Base-by-base conservation (phyloP, 345 rosid genomes). In the Gossypium stocksii region DNA sequence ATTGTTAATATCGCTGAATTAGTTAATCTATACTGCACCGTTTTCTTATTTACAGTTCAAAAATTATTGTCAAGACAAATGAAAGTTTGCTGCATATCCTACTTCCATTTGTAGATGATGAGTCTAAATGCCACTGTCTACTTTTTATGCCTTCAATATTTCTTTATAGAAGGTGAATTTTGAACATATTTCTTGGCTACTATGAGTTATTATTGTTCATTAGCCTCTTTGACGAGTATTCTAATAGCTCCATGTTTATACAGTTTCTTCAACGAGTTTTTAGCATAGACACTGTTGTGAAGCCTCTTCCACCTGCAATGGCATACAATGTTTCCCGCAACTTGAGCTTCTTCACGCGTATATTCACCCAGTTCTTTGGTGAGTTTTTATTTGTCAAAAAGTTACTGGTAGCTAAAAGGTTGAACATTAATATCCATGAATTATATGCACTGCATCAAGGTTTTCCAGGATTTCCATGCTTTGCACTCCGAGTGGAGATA, bases 301-400 rank as follows among this genome's bases (percentile, higher is more conserved):
- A 94, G 88, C 98, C 97, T 74, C 97, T 94, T 82, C 98, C 98
- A 64, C 97, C 95, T 66, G 74, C 90, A 27, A 85, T 91, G 95
- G 97, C 92, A 6, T 92, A 86, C 82, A 94, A 89, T 11, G 93
- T 82, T 70, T 90, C 98, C 61, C 93, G 97, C 68, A 94, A 92
- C 84, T 86, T 94, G 89, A 87, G 88, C 88, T 94, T 94, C 89
- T 92, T 94, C 86, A 89, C 90, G 0, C 93, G 98, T 74, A 94
- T 94, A 80, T 94, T 94, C 83, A 94, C 98, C 5, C 98, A 94
- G 85, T 94, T 94, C 86, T 94, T 92, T 77, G 97, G 98, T 94
- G 78, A 78, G 93, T 79, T 72, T 74, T 57, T 20, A 22, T 59
- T 72, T 72, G 56, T 25, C 13, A 9, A n/a, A 34, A 7, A 2